Evolutionary conservation across 1,284 basidiomycete species (phyloP), one percentile per base, ranked within the genome.

Genomic region (Naganishia sp.): DNA sequence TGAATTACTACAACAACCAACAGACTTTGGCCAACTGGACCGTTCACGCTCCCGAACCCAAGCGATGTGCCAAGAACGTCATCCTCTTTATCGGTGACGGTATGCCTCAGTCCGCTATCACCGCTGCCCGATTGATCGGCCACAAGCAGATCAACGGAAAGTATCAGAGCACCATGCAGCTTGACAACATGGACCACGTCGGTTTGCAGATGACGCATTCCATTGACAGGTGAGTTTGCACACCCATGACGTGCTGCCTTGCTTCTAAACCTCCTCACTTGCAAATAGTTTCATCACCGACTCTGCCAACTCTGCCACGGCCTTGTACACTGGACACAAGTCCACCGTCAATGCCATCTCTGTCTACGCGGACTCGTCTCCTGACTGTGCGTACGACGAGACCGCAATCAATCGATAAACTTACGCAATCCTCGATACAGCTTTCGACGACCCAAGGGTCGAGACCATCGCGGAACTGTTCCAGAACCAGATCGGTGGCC

Each of bases 91-190:
- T 81, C 46, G 77, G 75, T 36, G 78, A 78, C 60, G 77, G 78
- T 64, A 79, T 79, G 77, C 75, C 75, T 48, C 68, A 70, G 23
- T 75, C 74, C 16, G 76, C 77, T 72, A 71, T 78, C 57, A 72
- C 73, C 10, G 75, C 81, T 42, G 81, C 81, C 1, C 76, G 81
- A 46, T 71, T 81, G 48, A 72, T 82, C 44, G 80, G 76, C 9
- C 81, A 82, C 77, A 82, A 81, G 75, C 76, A 63, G 54, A 73
- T 82, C 75, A 81, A 81, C 71, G 81, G 80, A 33, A 76, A 76
- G 63, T 81, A 81, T 74, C 74, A 80, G 69, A 69, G 70, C 43
- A 68, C 59, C 55, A 68, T 81, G 50, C 69, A 70, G 64, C 25
- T 81, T 25, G 80, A 81, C 70, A 68, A 75, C 21, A 52, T 70